A percentile compares a stretch with the other conserved stretches of the same genome.
Conservation (phyloP, 2,329 filamentous ascomycete species). For the Fusarium metavorans region DNA sequence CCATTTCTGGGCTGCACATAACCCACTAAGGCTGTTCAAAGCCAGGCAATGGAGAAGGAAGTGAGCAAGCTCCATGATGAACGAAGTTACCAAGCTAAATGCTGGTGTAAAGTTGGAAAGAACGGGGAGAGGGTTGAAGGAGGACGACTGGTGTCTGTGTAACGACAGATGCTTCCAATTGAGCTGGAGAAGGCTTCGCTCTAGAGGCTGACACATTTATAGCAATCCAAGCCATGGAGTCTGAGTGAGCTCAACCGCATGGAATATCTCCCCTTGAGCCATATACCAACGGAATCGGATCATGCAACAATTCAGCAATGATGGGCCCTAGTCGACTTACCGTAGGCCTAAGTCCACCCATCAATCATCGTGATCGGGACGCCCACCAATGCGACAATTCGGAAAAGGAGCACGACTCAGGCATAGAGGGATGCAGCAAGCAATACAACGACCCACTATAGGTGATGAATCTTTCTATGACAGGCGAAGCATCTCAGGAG, state of each 20-base stretch:
- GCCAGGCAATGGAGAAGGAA: conserved; percentile 2
- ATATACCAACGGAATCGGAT: background rate
- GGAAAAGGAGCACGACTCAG: background rate
- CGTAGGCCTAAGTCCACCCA: background rate
- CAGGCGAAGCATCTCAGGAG: background rate
- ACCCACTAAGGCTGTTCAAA: background rate
- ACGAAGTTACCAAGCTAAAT: background rate
- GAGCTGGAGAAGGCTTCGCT: background rate
- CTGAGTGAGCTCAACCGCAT: background rate
- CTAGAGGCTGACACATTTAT: background rate
- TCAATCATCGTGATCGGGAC: background rate
- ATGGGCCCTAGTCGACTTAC: background rate
- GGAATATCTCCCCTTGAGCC: background rate
- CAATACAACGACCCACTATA: background rate
- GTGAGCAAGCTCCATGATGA: conserved; percentile 3
- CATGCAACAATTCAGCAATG: background rate
- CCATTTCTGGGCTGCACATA: conserved; percentile 5
- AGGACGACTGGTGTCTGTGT: background rate
- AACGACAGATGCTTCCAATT: background rate
- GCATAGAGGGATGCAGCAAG: background rate
- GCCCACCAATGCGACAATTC: background rate
- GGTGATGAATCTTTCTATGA: background rate
- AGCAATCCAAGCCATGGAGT: background rate
- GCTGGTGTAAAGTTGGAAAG: background rate
- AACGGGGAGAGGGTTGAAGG: background rate